Evolutionary conservation across 257 asterid species (phyloP).

Genomic region (Hygrophila difformis): DNA sequence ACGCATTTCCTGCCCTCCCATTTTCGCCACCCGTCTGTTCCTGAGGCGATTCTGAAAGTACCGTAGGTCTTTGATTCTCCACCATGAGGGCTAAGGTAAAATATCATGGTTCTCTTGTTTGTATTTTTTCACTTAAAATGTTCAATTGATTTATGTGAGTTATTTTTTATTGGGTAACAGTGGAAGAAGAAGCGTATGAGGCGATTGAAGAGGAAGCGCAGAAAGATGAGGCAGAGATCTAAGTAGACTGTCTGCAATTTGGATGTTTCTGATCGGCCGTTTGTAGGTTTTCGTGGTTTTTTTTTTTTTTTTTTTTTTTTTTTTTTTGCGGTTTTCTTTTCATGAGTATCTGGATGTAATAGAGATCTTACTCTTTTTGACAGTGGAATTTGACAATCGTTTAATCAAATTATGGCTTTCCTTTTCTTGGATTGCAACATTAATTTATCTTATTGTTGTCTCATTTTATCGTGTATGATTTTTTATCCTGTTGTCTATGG

Average conservation of each 20-base stretch:
- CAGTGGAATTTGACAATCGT: too few species aligned
- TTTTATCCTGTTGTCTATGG: too few species aligned
- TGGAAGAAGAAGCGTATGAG: conserved; percentile 53
- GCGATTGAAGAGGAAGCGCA: conserved; percentile 48
- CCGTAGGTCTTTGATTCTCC: not conserved
- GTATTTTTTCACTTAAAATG: not conserved
- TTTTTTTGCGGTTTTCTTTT: not conserved
- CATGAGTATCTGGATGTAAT: conserved; percentile 11
- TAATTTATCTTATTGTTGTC: too few species aligned
- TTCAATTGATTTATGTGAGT: not conserved
- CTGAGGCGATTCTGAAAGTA: too few species aligned
- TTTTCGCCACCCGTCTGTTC: too few species aligned
- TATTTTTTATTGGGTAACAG: conserved; percentile 14
- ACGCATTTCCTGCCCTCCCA: too few species aligned
- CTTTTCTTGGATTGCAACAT: too few species aligned
- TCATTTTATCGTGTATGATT: too few species aligned
- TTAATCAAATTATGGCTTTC: too few species aligned
- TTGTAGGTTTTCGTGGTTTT: conserved; percentile 17
- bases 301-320: too few species aligned
- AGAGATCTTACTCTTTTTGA: conserved; percentile 2
- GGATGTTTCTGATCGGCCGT: not conserved
- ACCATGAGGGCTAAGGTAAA: conserved; percentile 38
- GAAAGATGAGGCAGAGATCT: conserved; percentile 48
- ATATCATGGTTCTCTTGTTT: not conserved
- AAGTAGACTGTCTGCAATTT: conserved; percentile 15